A percentile compares a stretch with the other conserved stretches of the same genome.
These are phyloP conservation scores for Paspalum vaginatum DNA, from an alignment of 176 grass and related monocot species.

Conservation along the genomic window DNA sequence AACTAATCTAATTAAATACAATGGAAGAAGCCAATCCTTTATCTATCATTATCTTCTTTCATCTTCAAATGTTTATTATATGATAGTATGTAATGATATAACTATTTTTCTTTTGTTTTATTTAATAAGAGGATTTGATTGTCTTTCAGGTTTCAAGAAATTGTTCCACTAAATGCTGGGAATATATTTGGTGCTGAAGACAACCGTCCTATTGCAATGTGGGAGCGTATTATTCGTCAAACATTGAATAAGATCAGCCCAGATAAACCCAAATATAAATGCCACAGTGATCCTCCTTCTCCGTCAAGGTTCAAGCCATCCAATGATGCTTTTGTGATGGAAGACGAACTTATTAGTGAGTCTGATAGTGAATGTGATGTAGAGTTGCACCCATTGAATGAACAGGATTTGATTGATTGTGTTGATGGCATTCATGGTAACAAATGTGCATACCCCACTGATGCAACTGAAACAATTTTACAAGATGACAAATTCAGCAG, in stretches of 20 bases:
- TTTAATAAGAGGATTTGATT: slow-evolving; percentile 23
- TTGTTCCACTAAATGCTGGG: slow-evolving; percentile 96
- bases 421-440: slow-evolving; percentile 36
- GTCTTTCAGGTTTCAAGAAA: slow-evolving; percentile 87
- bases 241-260: slow-evolving; percentile 86
- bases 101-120: slow-evolving; percentile 4
- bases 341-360: slow-evolving; percentile 64
- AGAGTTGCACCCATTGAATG: slow-evolving; percentile 60
- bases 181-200: slow-evolving; percentile 98
- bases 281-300: slow-evolving; percentile 84
- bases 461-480: slow-evolving; percentile 34
- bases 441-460: slow-evolving; percentile 12
- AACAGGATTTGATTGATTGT: slow-evolving; percentile 43
- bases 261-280: slow-evolving; percentile 84
- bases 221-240: slow-evolving; percentile 84
- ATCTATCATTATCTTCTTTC: neutral
- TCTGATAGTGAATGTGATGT: slow-evolving; percentile 75
- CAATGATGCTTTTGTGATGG: slow-evolving; percentile 69
- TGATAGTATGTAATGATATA: neutral
- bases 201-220: slow-evolving; percentile 67
- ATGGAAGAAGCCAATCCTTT: slow-evolving; percentile 3
- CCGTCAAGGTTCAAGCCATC: slow-evolving; percentile 86
- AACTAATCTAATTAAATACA: slow-evolving; percentile 24
- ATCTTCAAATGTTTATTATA: slow-evolving; percentile 21
- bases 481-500: slow-evolving; percentile 36